Base-by-base conservation (phyloP, 2,329 filamentous ascomycete genomes). In the Aspergillus sojae region DNA sequence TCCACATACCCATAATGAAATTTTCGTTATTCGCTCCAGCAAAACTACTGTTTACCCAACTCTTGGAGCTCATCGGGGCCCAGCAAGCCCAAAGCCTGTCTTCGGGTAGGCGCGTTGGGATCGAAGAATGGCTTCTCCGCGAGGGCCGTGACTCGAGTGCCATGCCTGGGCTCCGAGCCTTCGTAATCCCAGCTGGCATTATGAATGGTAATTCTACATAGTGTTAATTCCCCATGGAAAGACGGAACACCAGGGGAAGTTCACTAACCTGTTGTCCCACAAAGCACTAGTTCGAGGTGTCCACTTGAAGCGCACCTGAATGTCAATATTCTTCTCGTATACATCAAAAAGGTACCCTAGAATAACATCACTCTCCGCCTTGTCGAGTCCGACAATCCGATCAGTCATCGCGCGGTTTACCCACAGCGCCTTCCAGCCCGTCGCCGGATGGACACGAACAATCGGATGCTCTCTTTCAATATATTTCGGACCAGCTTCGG, bases 141-240 rank as follows among this genome's bases (percentile, higher is more conserved):
- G 58, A 93, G 76, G 9, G 87, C 82, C 0, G 89, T 92, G 4
- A 93, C 89, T 32, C 91, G 82, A 0, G 89, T 92, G 2, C 90
- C 90, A 73, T 93, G 90, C 45, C 90, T 81, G 0, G 89, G 88
- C 71, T 91, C 82, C 23, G 79, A 82, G 1, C 88, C 88, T 39
- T 86, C 88, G 70, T 92, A 92, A 68, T 92, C 89, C 88, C 89
- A 92, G 69, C 86, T 89, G 0, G 89, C 89, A 65, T 91, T 91
- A 68, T 92, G 89, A 43, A 91, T 91, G 0, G 90, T 91, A 63
- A 91, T 89, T 45, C 87, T 87, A 57, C 30, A 19, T 36, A 26
- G 26, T 2, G 58, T 67, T 55, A 68, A 57, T 50, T 19, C 16
- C 26, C 14, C 2, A 19, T n/a, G 0, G 16, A 26, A 19, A 7